phyloP scores from a whole-genome alignment of 2,329 filamentous ascomycete genomes.

The Rutstroemia sp. region DNA sequence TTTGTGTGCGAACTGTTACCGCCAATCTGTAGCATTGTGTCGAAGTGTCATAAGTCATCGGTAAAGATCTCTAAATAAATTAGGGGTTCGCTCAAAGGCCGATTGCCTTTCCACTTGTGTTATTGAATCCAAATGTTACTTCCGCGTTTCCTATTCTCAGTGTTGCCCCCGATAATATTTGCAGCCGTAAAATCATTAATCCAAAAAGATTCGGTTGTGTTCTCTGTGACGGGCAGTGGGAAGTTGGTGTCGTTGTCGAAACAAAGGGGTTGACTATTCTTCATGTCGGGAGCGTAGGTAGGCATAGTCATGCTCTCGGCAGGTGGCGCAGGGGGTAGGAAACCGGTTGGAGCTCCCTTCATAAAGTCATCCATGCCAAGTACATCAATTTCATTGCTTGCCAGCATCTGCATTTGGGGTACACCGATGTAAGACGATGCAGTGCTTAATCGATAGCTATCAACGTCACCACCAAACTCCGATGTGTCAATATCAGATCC shows the following conservation, averaged over 20 bases:
- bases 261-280: slow-evolving; percentile 35
- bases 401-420: slow-evolving; percentile 38
- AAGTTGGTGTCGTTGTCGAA: slow-evolving; percentile 31
- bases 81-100: slow-evolving; percentile 26
- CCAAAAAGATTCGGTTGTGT: slow-evolving; percentile 39
- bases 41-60: slow-evolving; percentile 16
- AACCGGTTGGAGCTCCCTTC: slow-evolving; percentile 29
- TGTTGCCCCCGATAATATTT: slow-evolving; percentile 15
- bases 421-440: slow-evolving; percentile 42
- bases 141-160: slow-evolving; percentile 16
- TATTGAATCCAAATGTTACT: slow-evolving; percentile 30
- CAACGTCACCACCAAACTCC: slow-evolving; percentile 34
- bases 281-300: slow-evolving; percentile 28
- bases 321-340: slow-evolving; percentile 1
- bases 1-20: slow-evolving; percentile 5
- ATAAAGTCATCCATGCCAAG: slow-evolving; percentile 51
- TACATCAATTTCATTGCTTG: slow-evolving; percentile 39
- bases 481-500: slow-evolving; percentile 32
- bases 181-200: slow-evolving; percentile 31
- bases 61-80: slow-evolving; percentile 20
- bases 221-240: slow-evolving; percentile 37
- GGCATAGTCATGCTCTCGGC: slow-evolving; percentile 19
- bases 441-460: slow-evolving; percentile 42
- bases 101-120: slow-evolving; percentile 29
- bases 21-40: slow-evolving; percentile 8